phyloP scores from a whole-genome alignment of 2,329 filamentous ascomycete genomes.

The Trichoderma afroharzianum region DNA sequence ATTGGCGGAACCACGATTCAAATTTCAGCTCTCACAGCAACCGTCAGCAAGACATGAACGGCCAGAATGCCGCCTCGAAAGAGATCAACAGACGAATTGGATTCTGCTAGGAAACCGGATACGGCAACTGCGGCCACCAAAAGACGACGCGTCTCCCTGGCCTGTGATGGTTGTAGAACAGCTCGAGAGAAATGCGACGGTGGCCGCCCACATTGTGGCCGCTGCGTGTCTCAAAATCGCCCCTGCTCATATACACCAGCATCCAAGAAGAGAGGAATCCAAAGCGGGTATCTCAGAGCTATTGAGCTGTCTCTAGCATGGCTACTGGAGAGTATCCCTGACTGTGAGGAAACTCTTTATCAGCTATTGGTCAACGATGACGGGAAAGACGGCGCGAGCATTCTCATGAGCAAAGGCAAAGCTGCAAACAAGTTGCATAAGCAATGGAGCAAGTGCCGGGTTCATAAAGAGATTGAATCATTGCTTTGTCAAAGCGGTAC shows the following conservation, averaged over 20 bases:
- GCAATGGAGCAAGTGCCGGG: slow-evolving; percentile 3
- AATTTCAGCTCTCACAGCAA: not conserved
- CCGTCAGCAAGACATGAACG: not conserved
- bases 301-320: slow-evolving; percentile 10
- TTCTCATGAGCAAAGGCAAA: slow-evolving; percentile 4
- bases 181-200: slow-evolving; percentile 11
- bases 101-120: not conserved
- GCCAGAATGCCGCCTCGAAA: slow-evolving; percentile 2
- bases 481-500: not conserved
- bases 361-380: not conserved
- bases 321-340: not conserved
- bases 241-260: slow-evolving; percentile 9
- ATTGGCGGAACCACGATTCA: not conserved
- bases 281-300: slow-evolving; percentile 7
- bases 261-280: slow-evolving; percentile 12
- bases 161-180: slow-evolving; percentile 12
- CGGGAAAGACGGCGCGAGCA: not conserved
- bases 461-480: slow-evolving; percentile 3
- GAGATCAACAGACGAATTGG: not conserved
- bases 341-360: not conserved
- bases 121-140: not conserved
- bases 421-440: not conserved
- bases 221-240: not conserved
- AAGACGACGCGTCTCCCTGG: slow-evolving; percentile 3
- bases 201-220: not conserved